A percentile compares a stretch with the other conserved stretches of the same genome.
Evolutionary conservation across 306 rosid species (phyloP).

Genomic region (Vachellia pachyceras): DNA sequence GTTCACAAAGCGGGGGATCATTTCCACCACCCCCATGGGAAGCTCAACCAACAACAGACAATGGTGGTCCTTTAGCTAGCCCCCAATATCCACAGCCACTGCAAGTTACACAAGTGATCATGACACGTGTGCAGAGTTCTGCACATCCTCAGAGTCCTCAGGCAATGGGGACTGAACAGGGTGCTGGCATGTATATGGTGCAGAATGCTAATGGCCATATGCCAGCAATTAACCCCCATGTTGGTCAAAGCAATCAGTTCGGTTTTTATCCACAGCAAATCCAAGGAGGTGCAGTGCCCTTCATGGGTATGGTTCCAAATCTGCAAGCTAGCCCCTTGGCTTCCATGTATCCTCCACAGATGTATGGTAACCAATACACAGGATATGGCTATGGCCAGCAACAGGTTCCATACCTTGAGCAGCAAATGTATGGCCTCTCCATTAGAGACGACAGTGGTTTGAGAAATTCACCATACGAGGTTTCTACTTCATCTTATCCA

Average conservation of each 20-base stretch:
- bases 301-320: constrained; percentile 69
- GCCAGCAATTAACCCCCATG: constrained; percentile 62
- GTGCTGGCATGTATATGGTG: constrained; percentile 70
- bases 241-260: constrained; percentile 62
- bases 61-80: constrained; percentile 56
- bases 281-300: constrained; percentile 55
- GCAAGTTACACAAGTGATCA: constrained; percentile 68
- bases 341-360: constrained; percentile 71
- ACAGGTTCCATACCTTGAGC: constrained; percentile 68
- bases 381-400: constrained; percentile 86
- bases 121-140: constrained; percentile 56
- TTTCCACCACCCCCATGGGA: constrained; percentile 99
- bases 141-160: constrained; percentile 69
- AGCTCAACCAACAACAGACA: constrained; percentile 66
- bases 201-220: constrained; percentile 64
- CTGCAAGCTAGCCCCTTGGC: constrained; percentile 62
- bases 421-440: constrained; percentile 84
- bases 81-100: constrained; percentile 74
- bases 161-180: constrained; percentile 61
- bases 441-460: constrained; percentile 60
- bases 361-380: constrained; percentile 70
- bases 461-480: constrained; percentile 65
- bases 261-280: constrained; percentile 53
- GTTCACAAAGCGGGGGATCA: constrained; percentile 66
- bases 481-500: constrained; percentile 65